Evolutionary conservation across 352 stramenopile genomes (phyloP).

Genomic region (Phytophthora chlamydospora): DNA sequence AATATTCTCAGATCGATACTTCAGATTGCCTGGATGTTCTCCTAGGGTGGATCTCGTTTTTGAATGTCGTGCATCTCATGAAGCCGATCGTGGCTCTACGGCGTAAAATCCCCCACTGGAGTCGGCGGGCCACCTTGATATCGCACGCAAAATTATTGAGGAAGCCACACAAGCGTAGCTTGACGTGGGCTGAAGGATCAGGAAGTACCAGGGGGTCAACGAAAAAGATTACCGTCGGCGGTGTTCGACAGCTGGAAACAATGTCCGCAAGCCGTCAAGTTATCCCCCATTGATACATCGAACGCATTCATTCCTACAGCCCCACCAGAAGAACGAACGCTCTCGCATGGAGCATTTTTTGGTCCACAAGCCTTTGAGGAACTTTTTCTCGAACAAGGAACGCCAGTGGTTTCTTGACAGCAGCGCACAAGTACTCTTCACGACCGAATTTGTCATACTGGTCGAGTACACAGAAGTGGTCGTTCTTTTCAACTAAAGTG

Average conservation of each 20-base stretch:
- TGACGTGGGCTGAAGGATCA: not conserved
- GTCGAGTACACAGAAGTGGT: slow-evolving; percentile 43
- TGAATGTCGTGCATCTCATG: slow-evolving; percentile 10
- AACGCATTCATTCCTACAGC: not conserved
- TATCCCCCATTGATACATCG: not conserved
- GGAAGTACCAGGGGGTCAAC: too few species aligned
- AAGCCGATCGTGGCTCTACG: slow-evolving; percentile 1
- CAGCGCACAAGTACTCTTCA: slow-evolving; percentile 29
- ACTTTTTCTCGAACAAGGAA: slow-evolving; percentile 6
- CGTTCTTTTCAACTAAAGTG: slow-evolving; percentile 33
- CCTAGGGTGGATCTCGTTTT: slow-evolving; percentile 29
- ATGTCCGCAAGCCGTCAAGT: not conserved
- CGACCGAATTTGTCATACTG: slow-evolving; percentile 37
- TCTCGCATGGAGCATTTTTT: not conserved
- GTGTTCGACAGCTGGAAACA: not conserved
- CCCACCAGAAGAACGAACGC: not conserved
- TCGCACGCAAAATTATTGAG: slow-evolving; percentile 7
- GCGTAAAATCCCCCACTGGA: slow-evolving; percentile 13
- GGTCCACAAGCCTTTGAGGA: not conserved
- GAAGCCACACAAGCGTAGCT: too few species aligned
- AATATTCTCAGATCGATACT: slow-evolving; percentile 32
- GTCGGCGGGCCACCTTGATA: slow-evolving; percentile 3
- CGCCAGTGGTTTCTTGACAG: slow-evolving; percentile 8
- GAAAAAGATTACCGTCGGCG: not conserved
- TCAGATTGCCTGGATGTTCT: slow-evolving; percentile 37